Base-by-base conservation (phyloP, 176 grass and related monocot species). In the Elymus sibiricus region DNA sequence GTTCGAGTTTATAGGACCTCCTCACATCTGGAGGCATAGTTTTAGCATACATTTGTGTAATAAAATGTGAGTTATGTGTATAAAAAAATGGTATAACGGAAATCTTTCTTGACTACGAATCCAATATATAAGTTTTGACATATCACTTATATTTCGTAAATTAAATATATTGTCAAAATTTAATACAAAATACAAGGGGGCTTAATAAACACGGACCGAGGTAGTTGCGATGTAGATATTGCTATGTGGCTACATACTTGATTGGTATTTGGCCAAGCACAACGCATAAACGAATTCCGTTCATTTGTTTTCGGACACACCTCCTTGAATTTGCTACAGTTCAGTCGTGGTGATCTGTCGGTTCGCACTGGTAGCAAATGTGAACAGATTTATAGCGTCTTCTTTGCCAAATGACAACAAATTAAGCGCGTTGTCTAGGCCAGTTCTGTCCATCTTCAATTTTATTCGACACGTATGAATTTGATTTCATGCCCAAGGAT, bases 401-500 rank as follows among this genome's bases (percentile, higher is more conserved):
- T 32, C 7, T 31, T 51, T 31, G 73, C 44, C 17, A 31, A 76
- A 53, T 9, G 0, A 17, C 44, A 21, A 53, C 7, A 53, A 76
- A 76, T 55, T 55, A 76, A 49, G 9, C 49, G 46, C 27, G 13
- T 31, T 76, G 26, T 34, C 16, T 76, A 22, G 46, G 16, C 47
- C 46, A 76, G 22, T 76, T 76, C 6, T 32, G 72, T 75, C 13
- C 7, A 34, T 34, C 27, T 55, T 51, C 26, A 29, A 1, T 58
- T 22, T 22, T 17, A 76, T 12, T 70, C 19, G 34, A 4, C 29
- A 53, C 29, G 9, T 58, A 27, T 16, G 28, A 21, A 32, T 21
- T 55, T 71, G 83, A 82, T 77, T 51, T 71, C 51, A 64, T 86
- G 38, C 4, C 42, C 11, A 70, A 42, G 28, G 78, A 86, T 77